Evolutionary conservation across 352 stramenopile genomes (phyloP).

Genomic region (Globisporangium cederbergense): DNA sequence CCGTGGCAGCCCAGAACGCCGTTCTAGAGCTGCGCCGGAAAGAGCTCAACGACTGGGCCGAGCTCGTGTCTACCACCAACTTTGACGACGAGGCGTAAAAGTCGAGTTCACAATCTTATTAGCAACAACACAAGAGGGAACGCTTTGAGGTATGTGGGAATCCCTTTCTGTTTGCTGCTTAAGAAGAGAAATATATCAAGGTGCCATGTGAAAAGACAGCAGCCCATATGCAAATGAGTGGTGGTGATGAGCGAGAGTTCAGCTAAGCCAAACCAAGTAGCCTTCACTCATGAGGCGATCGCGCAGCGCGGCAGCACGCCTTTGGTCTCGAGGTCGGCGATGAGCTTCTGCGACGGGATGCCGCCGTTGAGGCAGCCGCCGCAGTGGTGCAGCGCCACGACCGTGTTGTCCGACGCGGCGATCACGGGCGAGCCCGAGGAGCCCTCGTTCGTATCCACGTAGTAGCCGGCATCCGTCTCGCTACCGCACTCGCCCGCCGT

Average conservation of each 20-base stretch:
- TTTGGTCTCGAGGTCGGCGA: conserved; percentile 35
- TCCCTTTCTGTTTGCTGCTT: too few species aligned
- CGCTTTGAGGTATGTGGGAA: not conserved
- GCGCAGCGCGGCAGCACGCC: conserved; percentile 40
- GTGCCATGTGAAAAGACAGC: not conserved
- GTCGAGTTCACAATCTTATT: too few species aligned
- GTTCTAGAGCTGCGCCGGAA: conserved; percentile 18
- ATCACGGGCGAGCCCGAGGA: conserved; percentile 71
- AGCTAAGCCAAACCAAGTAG: not conserved
- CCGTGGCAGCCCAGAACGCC: not conserved
- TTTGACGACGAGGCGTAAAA: conserved; percentile 12
- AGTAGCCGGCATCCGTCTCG: conserved; percentile 58
- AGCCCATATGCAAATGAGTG: too few species aligned
- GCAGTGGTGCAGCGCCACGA: conserved; percentile 79
- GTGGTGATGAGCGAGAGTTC: not conserved
- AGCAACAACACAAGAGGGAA: not conserved
- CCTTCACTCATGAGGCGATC: conserved; percentile 11
- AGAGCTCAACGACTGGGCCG: conserved; percentile 25
- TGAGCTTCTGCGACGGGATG: conserved; percentile 49
- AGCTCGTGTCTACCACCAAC: conserved; percentile 24
- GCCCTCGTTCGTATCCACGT: conserved; percentile 70
- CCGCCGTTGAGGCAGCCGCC: conserved; percentile 68
- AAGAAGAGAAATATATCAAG: not conserved
- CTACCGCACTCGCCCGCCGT: conserved; percentile 36
- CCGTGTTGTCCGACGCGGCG: conserved; percentile 41